A percentile compares a stretch with the other conserved stretches of the same genome.
Evolutionary conservation across 2,329 filamentous ascomycete species (phyloP).

Genomic region (Monosporascus sp.): DNA sequence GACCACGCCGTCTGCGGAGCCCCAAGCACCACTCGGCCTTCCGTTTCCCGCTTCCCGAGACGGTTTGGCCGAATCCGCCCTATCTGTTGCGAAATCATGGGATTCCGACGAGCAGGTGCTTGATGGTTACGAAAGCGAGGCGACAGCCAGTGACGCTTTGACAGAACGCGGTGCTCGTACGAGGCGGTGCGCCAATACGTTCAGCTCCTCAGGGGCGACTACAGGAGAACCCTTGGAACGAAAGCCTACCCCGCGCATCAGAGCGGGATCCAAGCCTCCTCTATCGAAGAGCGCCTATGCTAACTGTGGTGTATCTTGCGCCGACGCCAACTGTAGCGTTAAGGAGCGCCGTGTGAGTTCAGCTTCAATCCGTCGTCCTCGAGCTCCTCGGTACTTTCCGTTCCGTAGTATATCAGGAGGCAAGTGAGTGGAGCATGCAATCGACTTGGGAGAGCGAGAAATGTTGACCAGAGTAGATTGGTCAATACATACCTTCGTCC

Average conservation of each 20-base stretch:
- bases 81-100: background rate
- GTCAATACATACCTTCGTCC: too few relatives aligned
- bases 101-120: conserved; percentile 6
- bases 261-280: conserved; percentile 18
- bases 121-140: conserved; percentile 6
- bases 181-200: background rate
- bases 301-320: background rate
- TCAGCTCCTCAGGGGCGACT: background rate
- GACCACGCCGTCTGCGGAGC: too few relatives aligned
- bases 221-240: background rate
- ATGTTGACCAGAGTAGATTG: too few relatives aligned
- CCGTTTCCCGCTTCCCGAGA: background rate
- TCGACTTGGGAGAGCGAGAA: too few relatives aligned
- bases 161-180: conserved; percentile 1
- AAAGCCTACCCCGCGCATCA: conserved; percentile 13
- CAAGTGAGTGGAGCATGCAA: too few relatives aligned
- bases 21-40: too few relatives aligned
- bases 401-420: background rate
- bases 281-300: conserved; percentile 19
- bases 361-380: background rate
- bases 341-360: background rate
- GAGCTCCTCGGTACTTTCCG: background rate
- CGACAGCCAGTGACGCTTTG: background rate
- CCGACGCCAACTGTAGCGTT: background rate
- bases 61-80: background rate